Base-by-base conservation (phyloP, 768 basidiomycete species). In the Pluteus cervinus region DNA sequence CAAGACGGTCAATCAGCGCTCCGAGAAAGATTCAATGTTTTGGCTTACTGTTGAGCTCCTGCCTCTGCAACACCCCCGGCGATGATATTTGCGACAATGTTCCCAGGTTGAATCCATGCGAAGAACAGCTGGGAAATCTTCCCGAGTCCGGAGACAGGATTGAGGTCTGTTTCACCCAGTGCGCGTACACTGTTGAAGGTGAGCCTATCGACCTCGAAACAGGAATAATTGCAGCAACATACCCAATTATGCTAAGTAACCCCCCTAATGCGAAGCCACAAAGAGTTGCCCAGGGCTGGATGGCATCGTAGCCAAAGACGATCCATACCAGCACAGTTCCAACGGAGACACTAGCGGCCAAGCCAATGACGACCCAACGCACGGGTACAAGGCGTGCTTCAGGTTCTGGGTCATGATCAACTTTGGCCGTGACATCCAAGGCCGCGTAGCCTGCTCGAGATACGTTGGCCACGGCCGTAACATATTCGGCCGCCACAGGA, bases 31-130 rank as follows among this genome's bases (percentile, higher is more conserved):
- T 18, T 12, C 30, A 5, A 24, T 25, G 22, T 7, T 37, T 29
- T 12, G 26, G 42, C 79, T 44, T 53, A 89, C 85, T 93, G 90
- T 59, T 82, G 83, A 18, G 90, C 90, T n/a, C 90, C 90, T 24
- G 90, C 90, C 62, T 93, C 92, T 2, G 90, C 85, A n/a, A 96
- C 89, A 21, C 90, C 92, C 4, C 93, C 93, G 2, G 94, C 94
- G 30, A 98, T 89, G 52, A 98, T 86, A 53, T 97, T 98, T 1
- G 94, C 94, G n/a, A 96, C 89, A 14, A 96, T 79, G 52, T 94
- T 94, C 16, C 89, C 87, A 2, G 92, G 91, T 53, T 93, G 90
- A 26, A 96, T 74, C 69, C 93, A 83, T 5, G 92, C 92, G 49
- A 98, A 98, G 42, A 96, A 69, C 12, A 98, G 69, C 52, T 98